A percentile compares a stretch with the other conserved stretches of the same genome.
Conservation (phyloP, 179 eudicot genomes). For the Heliamphora pulchella region DNA sequence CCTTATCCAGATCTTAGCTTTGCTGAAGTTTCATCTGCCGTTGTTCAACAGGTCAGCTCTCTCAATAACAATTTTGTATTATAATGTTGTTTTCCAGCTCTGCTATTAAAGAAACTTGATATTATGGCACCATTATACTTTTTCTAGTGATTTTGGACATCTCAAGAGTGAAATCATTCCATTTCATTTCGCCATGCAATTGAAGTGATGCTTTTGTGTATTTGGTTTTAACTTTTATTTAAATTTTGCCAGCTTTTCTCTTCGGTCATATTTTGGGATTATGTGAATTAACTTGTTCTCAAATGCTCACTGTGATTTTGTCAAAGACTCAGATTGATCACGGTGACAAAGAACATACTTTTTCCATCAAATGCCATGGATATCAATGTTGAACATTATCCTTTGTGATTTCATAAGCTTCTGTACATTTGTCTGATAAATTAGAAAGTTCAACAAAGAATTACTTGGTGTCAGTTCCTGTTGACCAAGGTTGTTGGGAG, state of each 20-base stretch:
- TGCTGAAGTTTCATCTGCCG: slow-evolving; percentile 61
- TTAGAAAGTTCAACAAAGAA: not conserved
- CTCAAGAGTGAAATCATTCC: not conserved
- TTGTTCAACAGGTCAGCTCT: slow-evolving; percentile 48
- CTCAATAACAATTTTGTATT: not conserved
- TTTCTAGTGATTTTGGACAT: not conserved
- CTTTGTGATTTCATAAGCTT: not conserved
- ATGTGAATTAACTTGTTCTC: not conserved
- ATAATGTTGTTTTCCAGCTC: not conserved
- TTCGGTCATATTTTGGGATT: not conserved
- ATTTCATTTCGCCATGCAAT: not conserved
- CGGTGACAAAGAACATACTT: not conserved
- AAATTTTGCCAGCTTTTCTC: not conserved
- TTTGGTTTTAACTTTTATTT: not conserved
- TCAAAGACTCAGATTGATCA: not conserved
- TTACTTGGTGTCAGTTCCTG: not conserved
- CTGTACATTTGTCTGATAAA: not conserved
- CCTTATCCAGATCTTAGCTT: slow-evolving; percentile 61
- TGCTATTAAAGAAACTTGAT: not conserved
- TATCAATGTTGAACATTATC: not conserved
- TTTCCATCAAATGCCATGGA: not conserved
- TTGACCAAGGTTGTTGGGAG: not conserved
- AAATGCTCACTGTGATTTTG: not conserved
- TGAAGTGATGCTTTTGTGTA: not conserved
- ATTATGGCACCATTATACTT: not conserved